Evolutionary conservation across 2,329 filamentous ascomycete genomes (phyloP).

Genomic region (Phaeosphaeriaceae sp.): DNA sequence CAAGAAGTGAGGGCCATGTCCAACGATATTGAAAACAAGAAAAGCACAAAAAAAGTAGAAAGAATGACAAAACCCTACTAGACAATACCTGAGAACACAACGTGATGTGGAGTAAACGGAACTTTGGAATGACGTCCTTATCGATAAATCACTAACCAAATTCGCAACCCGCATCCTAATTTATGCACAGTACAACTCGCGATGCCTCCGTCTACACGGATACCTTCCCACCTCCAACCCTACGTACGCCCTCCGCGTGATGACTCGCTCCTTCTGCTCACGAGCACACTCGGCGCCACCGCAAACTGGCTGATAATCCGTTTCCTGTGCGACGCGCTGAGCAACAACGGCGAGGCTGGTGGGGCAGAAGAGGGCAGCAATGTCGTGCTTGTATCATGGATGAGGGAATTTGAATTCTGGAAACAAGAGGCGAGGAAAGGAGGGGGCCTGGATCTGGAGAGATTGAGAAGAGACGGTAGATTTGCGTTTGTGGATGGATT

Average conservation of each 20-base stretch:
- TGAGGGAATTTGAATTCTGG: conserved; percentile 83
- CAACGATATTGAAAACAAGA: background rate
- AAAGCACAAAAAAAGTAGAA: conserved; percentile 1
- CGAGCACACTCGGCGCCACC: conserved; percentile 64
- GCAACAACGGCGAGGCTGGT: conserved; percentile 30
- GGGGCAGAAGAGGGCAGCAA: conserved; percentile 35
- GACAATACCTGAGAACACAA: background rate
- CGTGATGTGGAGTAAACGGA: background rate
- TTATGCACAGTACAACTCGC: conserved; percentile 14
- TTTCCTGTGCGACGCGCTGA: conserved; percentile 58
- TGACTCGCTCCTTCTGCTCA: conserved; percentile 70
- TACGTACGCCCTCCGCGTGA: conserved; percentile 67
- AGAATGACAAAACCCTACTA: conserved; percentile 8
- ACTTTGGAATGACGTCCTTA: background rate
- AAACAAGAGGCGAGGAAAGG: conserved; percentile 71
- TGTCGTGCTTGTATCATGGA: conserved; percentile 81
- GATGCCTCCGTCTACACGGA: conserved; percentile 55
- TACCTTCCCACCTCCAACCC: conserved; percentile 70
- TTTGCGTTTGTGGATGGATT: conserved; percentile 81
- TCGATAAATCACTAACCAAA: conserved; percentile 6
- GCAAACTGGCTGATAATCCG: conserved; percentile 64
- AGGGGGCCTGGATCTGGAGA: conserved; percentile 75
- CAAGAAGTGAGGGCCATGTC: background rate
- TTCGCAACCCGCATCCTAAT: conserved; percentile 1
- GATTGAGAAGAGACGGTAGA: conserved; percentile 61